Evolutionary conservation across 73 alveolate species (phyloP), one percentile per base, ranked within the genome.

Genomic region (Durusdinium trenchii): DNA sequence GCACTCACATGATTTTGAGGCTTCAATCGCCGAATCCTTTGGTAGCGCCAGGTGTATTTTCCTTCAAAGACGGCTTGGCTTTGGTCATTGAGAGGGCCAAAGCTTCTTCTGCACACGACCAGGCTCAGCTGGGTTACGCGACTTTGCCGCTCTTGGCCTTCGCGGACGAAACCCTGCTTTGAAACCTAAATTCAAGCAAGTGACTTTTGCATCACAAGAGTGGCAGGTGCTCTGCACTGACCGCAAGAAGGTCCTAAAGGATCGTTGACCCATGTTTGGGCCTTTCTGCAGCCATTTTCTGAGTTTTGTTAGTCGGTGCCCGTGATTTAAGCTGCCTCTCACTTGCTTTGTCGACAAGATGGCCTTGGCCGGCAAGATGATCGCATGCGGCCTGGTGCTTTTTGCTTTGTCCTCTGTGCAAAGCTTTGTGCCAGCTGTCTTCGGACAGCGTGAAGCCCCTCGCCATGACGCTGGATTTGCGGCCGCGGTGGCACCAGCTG

Each of bases 361-460:
- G 94, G 94, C 94, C 42, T 51, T 84, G 36, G 73, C 75, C n/a
- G 50, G 76, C 76, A 84, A 84, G 94, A 51, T 84, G 94, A 84
- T 50, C 36, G 82, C 60, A 16, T 89, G 96, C 96, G 96, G 96
- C 85, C 42, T 89, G 86, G 52, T 67, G 96, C 42, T 89, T 50
- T 60, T 89, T 47, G 95, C 95, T 5, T 30, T 89, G 96, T 89
- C 96, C n/a, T 89, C 96, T 30, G 82, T 86, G 48, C 85, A 62
- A 73, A 89, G 86, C 96, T 89, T 89, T 52, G 96, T 89, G 52
- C 96, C 96, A 64, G 96, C 96, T 23, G 96, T 46, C 60, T 89
- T 35, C 52, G 96, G 96, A 69, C 43, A 89, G 85, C 82, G 57
- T 46, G 86, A 89, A 38, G 96, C 71, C 52, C 96, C 96, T 10